These are phyloP conservation scores for Malassezia dermatis DNA, from an alignment of 1,284 basidiomycete species.

Conservation along the genomic window DNA sequence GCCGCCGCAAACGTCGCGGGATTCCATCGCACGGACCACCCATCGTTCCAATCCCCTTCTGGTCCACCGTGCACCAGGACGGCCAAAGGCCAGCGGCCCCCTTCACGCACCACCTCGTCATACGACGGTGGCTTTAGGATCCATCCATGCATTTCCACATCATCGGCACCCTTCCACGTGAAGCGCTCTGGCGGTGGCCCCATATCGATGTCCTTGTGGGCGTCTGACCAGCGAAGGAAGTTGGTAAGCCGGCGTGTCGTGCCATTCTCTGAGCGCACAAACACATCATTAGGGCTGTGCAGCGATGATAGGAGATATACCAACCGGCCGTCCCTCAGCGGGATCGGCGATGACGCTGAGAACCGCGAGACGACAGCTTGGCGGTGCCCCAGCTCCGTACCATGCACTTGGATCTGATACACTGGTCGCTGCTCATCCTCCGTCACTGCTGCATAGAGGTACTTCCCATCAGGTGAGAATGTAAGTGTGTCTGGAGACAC, in stretches of 20 bases:
- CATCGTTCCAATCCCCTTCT: conserved; percentile 30
- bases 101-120: neutral
- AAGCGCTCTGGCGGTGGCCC: conserved; percentile 23
- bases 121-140: conserved; percentile 21
- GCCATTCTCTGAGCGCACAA: neutral
- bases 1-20: conserved; percentile 27
- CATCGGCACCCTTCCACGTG: conserved; percentile 18
- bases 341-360: conserved; percentile 1
- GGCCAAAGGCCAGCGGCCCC: conserved; percentile 14
- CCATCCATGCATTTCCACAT: conserved; percentile 21
- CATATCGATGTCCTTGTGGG: conserved; percentile 19
- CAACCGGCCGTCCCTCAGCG: conserved; percentile 10
- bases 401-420: conserved; percentile 6
- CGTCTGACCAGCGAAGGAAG: conserved; percentile 7
- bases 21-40: conserved; percentile 36
- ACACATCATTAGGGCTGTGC: conserved; percentile 20
- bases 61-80: conserved; percentile 38
- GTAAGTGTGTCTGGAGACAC: conserved; percentile 19
- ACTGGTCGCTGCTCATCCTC: conserved; percentile 21
- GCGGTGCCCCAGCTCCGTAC: neutral
- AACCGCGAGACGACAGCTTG: conserved; percentile 6
- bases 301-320: conserved; percentile 15
- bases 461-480: conserved; percentile 15
- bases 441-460: conserved; percentile 14
- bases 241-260: conserved; percentile 2